Conservation (phyloP, 2,329 filamentous ascomycete species). For the Aotearoamyces nothofagi region DNA sequence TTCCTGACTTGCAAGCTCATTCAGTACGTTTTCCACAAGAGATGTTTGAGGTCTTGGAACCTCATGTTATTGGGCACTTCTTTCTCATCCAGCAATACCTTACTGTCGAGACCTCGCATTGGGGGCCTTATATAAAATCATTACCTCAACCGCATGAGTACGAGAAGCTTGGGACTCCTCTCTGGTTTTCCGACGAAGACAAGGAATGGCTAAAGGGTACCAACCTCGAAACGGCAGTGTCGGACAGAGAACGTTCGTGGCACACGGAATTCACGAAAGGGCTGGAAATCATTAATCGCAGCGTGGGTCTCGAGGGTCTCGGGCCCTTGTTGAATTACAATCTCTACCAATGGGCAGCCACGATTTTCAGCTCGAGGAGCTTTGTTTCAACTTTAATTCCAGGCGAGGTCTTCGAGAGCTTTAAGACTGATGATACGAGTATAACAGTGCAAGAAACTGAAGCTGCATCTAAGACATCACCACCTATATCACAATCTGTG, state of each 20-base stretch:
- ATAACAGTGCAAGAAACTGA: background rate
- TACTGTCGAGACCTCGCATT: conserved; percentile 39
- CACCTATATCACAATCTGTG: no score
- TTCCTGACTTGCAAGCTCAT: conserved; percentile 13
- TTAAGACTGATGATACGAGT: no score
- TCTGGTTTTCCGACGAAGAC: conserved; percentile 49
- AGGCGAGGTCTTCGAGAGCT: no score
- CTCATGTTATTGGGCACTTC: conserved; percentile 49
- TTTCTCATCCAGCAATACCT: conserved; percentile 56
- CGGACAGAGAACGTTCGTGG: conserved; percentile 13
- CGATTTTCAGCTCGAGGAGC: conserved; percentile 48
- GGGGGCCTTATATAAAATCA: conserved; percentile 51
- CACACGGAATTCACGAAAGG: conserved; percentile 11
- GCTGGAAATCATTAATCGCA: no score
- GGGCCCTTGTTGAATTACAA: no score
- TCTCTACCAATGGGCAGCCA: conserved; percentile 49
- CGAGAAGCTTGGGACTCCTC: conserved; percentile 36
- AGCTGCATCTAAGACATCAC: background rate
- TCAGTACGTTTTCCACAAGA: conserved; percentile 26
- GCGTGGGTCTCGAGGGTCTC: no score
- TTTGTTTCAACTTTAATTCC: conserved; percentile 22
- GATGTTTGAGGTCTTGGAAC: conserved; percentile 34
- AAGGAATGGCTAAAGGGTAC: conserved; percentile 29
- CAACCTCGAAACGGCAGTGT: conserved; percentile 16
- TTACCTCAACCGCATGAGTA: conserved; percentile 45